Evolutionary conservation across 371 early-diverging fungal species (phyloP), one percentile per base, ranked within the genome.

Genomic region (Zopfochytrium polystomum): DNA sequence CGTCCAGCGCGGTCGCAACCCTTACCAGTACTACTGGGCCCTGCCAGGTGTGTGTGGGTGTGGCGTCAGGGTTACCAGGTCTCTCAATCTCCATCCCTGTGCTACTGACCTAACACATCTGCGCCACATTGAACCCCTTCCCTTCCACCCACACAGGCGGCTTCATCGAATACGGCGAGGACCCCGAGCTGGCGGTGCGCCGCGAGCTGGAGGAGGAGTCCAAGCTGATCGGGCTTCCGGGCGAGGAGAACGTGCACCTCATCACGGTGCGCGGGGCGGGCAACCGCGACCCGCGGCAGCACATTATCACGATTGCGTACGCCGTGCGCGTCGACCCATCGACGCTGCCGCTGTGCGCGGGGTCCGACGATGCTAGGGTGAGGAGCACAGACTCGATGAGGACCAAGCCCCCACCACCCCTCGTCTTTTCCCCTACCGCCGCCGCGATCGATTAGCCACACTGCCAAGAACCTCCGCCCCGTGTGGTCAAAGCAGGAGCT

Each of bases 141-240:
- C 18, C 13, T 34, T 31, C 48, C 13, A 27, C 52, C 31, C 15
- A 26, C 7, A 15, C 42, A 52, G 63, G 63, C 30, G 63, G 63
- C 13, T 63, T 63, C 34, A 43, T 63, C 32, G 67, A 66, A 46
- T 66, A 66, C 55, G 62, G 67, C 22, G 67, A 66, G 51, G 67
- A 66, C 31, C 67, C 67, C 22, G 42, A 35, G 30, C 34, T 48
- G n/a, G 60, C 57, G 15, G 67, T 62, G 2, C 26, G 11, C 35
- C n/a, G 67, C 13, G 67, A 66, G 52, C 62, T 66, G 20, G 52
- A 60, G 54, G 67, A 66, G 43, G 67, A 66, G 51, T 49, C 62
- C 18, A 15, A 51, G 3, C 32, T 61, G 29, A 20, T n/a, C 4
- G 38, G 33, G 25, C 38, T 44, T 3, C 34, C 50, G 26, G 43